Conservation (phyloP, 345 rosid genomes). For the Carallia brachiata region DNA sequence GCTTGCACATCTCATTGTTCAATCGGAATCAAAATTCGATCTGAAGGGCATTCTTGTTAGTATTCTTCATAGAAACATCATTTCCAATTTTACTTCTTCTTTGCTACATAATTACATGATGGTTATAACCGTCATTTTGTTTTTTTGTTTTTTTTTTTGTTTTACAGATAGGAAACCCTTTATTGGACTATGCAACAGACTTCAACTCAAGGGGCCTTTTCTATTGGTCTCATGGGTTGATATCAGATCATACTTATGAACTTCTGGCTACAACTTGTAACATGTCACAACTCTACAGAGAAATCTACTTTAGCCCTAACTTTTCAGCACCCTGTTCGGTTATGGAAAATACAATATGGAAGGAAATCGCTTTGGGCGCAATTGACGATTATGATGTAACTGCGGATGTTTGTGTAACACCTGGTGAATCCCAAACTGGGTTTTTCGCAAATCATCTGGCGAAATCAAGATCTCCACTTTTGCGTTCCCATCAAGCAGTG, state of each 20-base stretch:
- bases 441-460: too few species aligned
- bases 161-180: conserved; percentile 46
- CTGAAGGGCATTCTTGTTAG: conserved; percentile 50
- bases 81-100: not conserved
- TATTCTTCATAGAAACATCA: not conserved
- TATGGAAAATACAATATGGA: conserved; percentile 12
- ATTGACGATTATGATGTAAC: too few species aligned
- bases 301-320: not conserved
- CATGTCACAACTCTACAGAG: conserved; percentile 35
- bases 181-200: conserved; percentile 41
- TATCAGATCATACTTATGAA: conserved; percentile 43
- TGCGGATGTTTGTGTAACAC: too few species aligned
- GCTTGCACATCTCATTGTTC: conserved; percentile 38
- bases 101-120: not conserved
- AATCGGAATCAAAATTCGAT: conserved; percentile 30
- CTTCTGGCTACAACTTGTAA: conserved; percentile 29
- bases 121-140: too few species aligned
- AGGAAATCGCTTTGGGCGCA: conserved; percentile 15
- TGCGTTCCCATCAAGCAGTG: too few species aligned
- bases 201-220: conserved; percentile 35
- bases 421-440: too few species aligned
- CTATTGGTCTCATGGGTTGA: conserved; percentile 54
- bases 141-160: too few species aligned
- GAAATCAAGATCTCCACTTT: too few species aligned
- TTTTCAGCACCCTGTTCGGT: conserved; percentile 23